These are phyloP conservation scores for Fusarium transvaalense DNA, from an alignment of 2,329 filamentous ascomycete species.

Conservation along the genomic window DNA sequence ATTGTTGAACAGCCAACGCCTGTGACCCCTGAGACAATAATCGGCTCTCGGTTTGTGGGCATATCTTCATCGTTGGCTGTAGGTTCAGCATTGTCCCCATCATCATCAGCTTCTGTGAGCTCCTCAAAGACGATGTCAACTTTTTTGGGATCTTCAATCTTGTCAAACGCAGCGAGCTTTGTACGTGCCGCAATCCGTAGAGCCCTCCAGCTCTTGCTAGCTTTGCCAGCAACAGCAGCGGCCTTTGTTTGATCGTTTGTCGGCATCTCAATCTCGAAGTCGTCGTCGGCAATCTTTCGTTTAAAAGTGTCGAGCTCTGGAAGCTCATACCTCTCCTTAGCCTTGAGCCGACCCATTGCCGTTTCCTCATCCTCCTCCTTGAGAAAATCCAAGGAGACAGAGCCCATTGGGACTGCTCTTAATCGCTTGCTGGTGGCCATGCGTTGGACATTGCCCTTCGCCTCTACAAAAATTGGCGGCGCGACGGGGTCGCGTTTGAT, in stretches of 20 bases:
- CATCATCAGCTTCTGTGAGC: slow-evolving; percentile 55
- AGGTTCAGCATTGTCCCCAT: slow-evolving; percentile 52
- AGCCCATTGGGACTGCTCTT: slow-evolving; percentile 75
- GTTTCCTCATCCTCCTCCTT: slow-evolving; percentile 70
- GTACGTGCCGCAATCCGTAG: slow-evolving; percentile 82
- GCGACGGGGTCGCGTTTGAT: slow-evolving; percentile 83
- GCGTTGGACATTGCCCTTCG: slow-evolving; percentile 74
- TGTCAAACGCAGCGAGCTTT: slow-evolving; percentile 84
- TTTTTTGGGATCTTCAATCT: slow-evolving; percentile 85
- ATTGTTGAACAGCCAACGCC: slow-evolving; percentile 74
- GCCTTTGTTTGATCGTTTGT: slow-evolving; percentile 70
- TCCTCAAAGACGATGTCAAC: slow-evolving; percentile 70
- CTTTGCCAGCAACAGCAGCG: slow-evolving; percentile 75
- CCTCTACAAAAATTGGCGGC: slow-evolving; percentile 75
- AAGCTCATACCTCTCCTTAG: slow-evolving; percentile 71
- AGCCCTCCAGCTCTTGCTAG: slow-evolving; percentile 91
- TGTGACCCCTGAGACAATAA: slow-evolving; percentile 76
- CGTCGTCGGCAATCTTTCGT: slow-evolving; percentile 79
- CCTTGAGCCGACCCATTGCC: slow-evolving; percentile 77
- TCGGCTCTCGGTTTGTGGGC: slow-evolving; percentile 64
- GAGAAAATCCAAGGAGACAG: slow-evolving; percentile 83
- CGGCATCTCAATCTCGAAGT: slow-evolving; percentile 89
- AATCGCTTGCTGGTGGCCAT: slow-evolving; percentile 78
- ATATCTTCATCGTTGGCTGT: slow-evolving; percentile 52
- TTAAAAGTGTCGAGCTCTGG: slow-evolving; percentile 79